Percentiles rank a stretch among this genome's conserved stretches.
These are phyloP conservation scores for Rehmannia glutinosa DNA, from an alignment of 257 asterid species.

Conservation along the genomic window DNA sequence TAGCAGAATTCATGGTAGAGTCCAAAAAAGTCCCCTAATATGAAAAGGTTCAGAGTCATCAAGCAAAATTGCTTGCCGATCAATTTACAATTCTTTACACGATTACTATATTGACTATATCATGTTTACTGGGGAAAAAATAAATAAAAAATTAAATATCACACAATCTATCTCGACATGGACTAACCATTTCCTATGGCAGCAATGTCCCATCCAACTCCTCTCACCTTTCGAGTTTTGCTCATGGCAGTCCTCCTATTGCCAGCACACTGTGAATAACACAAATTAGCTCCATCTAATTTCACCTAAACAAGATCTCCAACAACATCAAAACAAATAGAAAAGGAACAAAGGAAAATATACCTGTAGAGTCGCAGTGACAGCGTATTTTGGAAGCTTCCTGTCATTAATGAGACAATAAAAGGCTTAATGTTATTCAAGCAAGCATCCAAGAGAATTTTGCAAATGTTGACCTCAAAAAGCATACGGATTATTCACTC, in stretches of 20 bases:
- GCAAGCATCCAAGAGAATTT: too few relatives aligned
- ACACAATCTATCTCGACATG: too few relatives aligned
- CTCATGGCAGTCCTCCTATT: conserved; percentile 81
- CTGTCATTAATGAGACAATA: too few relatives aligned
- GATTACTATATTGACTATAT: too few relatives aligned
- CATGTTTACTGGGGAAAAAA: too few relatives aligned
- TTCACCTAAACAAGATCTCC: background rate
- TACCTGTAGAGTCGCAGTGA: conserved; percentile 90
- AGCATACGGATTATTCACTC: too few relatives aligned
- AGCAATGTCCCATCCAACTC: conserved; percentile 83
- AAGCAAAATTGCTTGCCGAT: too few relatives aligned
- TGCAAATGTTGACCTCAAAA: background rate
- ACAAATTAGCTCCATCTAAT: background rate
- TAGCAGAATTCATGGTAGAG: too few relatives aligned
- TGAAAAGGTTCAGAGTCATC: too few relatives aligned
- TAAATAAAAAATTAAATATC: background rate
- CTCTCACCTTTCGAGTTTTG: conserved; percentile 59
- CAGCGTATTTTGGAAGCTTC: conserved; percentile 62
- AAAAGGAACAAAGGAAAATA: background rate
- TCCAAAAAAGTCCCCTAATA: too few relatives aligned
- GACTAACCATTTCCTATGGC: conserved; percentile 82
- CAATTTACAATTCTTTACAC: too few relatives aligned
- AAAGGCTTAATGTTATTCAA: background rate
- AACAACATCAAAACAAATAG: background rate
- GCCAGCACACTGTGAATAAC: conserved; percentile 71